Conservation (phyloP, 306 rosid genomes). For the Inga oerstediana region DNA sequence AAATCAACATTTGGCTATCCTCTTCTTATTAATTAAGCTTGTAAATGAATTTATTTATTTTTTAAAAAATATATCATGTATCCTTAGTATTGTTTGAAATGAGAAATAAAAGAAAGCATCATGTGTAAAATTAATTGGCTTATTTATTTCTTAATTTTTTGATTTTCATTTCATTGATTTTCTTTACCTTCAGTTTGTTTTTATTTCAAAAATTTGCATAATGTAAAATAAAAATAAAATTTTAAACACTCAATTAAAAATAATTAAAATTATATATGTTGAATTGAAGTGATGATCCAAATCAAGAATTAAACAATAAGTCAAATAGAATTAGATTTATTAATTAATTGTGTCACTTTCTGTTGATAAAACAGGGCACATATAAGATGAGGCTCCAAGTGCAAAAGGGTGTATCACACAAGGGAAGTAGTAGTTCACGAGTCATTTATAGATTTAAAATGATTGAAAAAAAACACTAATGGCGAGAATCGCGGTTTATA, state of each 20-base stretch:
- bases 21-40: not conserved
- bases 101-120: not conserved
- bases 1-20: not conserved
- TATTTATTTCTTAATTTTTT: not conserved
- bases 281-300: not conserved
- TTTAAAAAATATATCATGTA: not conserved
- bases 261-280: not conserved
- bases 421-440: slow-evolving; percentile 2
- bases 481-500: slow-evolving; percentile 56
- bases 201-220: too few relatives aligned
- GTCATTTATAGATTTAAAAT: slow-evolving; percentile 1
- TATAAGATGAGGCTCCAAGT: not conserved
- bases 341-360: not conserved
- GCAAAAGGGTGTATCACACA: not conserved
- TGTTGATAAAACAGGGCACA: not conserved
- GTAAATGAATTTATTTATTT: not conserved
- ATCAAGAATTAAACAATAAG: too few relatives aligned
- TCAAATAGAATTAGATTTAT: not conserved
- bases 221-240: too few relatives aligned
- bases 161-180: not conserved
- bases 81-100: too few relatives aligned
- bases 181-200: not conserved
- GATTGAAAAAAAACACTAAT: slow-evolving; percentile 42
- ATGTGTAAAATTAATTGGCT: not conserved
- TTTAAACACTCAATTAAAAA: not conserved